Evolutionary conservation across 495 filamentous ascomycete genomes (phyloP).

Genomic region (Penicillium robsamsonii): DNA sequence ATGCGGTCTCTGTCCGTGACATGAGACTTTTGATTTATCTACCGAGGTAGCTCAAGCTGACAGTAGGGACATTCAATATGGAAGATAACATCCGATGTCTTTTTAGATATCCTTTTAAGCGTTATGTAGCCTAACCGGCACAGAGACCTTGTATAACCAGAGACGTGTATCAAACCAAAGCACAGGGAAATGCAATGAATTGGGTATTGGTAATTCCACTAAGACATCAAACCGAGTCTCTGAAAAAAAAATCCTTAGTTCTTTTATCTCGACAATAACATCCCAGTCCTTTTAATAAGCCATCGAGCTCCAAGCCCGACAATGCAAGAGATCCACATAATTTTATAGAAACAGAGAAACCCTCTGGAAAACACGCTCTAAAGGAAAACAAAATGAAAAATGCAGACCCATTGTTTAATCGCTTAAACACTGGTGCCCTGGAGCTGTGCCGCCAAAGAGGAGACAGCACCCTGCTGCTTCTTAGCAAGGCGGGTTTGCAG

Average conservation of each 20-base stretch:
- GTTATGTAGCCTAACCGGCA: too few species aligned
- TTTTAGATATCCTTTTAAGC: too few species aligned
- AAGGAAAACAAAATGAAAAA: constrained; percentile 51
- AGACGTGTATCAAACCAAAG: not conserved
- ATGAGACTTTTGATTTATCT: too few species aligned
- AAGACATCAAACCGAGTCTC: not conserved
- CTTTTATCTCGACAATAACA: not conserved
- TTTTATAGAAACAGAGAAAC: constrained; percentile 11
- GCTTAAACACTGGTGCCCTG: constrained; percentile 22
- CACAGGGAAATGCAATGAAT: constrained; percentile 13
- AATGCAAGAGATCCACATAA: constrained; percentile 16
- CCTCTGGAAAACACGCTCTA: constrained; percentile 12
- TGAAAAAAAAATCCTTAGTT: not conserved
- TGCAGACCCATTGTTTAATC: constrained; percentile 24
- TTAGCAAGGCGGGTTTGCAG: constrained; percentile 43
- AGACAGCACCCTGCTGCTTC: constrained; percentile 23
- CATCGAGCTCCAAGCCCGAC: not conserved
- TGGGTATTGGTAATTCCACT: constrained; percentile 20
- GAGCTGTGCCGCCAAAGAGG: constrained; percentile 27
- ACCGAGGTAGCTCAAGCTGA: too few species aligned
- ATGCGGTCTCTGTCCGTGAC: too few species aligned
- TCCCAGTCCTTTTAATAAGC: constrained; percentile 7
- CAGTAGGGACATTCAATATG: too few species aligned
- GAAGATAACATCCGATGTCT: too few species aligned
- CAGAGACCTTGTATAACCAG: too few species aligned